These are phyloP conservation scores for Panellus pusillus DNA, from an alignment of 768 basidiomycete genomes.

Conservation along the genomic window DNA sequence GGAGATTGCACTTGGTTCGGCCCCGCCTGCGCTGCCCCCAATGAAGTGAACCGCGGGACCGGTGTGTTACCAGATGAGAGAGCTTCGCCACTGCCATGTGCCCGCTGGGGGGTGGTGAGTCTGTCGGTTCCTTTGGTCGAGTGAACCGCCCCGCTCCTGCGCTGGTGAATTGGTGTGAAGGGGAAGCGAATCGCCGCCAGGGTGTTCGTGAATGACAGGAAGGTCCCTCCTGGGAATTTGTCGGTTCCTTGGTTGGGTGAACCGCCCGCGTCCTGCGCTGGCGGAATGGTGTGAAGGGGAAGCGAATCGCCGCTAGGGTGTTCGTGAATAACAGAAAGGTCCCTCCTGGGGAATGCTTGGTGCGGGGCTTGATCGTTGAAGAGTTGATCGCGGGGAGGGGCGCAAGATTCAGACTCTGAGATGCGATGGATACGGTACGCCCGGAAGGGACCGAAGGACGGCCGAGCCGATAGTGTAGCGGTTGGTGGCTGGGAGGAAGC, in stretches of 20 bases:
- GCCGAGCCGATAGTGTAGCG: conserved; percentile 5
- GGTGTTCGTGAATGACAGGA: background rate
- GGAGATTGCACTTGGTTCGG: conserved; percentile 17
- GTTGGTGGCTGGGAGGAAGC: background rate
- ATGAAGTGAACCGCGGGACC: conserved; percentile 10
- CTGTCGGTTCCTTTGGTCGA: background rate
- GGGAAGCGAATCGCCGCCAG: background rate
- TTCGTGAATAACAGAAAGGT: background rate
- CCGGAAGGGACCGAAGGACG: conserved; percentile 4
- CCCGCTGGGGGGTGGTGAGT: conserved; percentile 7
- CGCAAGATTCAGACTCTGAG: background rate
- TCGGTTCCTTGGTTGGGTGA: too few species aligned
- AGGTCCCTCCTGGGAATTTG: background rate
- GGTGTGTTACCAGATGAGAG: background rate
- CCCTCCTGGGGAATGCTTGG: background rate
- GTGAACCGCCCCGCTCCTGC: background rate
- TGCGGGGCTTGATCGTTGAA: background rate
- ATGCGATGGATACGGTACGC: background rate
- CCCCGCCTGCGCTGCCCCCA: conserved; percentile 12
- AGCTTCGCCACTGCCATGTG: background rate
- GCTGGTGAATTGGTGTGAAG: conserved; percentile 5
- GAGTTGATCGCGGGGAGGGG: background rate
- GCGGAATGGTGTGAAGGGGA: background rate
- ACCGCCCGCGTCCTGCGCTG: too few species aligned
- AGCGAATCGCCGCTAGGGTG: background rate